These are phyloP conservation scores for Pleodorina starrii DNA, from an alignment of 139 green algal species.

Conservation along the genomic window DNA sequence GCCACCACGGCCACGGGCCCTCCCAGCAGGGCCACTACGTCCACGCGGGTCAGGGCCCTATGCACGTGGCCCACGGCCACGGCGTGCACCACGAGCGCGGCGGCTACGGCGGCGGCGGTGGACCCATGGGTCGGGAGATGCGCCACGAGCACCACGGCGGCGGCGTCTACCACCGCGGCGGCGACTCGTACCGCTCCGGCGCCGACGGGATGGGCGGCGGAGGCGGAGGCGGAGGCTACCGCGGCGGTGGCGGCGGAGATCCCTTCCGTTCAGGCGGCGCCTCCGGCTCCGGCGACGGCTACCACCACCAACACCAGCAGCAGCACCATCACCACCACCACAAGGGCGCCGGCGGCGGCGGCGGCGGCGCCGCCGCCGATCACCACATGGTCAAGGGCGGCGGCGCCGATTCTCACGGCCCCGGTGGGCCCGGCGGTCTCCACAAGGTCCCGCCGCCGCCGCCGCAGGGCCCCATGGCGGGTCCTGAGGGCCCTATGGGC, in stretches of 20 bases:
- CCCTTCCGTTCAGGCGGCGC: background rate
- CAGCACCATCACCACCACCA: constrained; percentile 23
- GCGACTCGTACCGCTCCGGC: background rate
- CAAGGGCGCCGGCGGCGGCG: background rate
- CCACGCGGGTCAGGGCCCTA: background rate
- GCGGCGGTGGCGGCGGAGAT: background rate
- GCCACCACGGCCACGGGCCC: background rate
- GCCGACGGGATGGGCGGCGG: background rate
- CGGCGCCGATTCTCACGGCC: background rate
- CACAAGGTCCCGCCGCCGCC: constrained; percentile 46
- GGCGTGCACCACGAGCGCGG: background rate
- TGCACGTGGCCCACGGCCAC: background rate
- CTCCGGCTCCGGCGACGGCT: background rate
- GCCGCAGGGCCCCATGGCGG: constrained; percentile 12
- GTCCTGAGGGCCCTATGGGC: background rate
- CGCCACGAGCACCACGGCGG: constrained; percentile 24
- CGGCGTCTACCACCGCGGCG: background rate
- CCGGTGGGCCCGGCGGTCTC: background rate
- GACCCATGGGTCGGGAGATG: constrained; percentile 11
- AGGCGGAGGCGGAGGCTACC: background rate
- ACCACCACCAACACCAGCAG: constrained; percentile 38
- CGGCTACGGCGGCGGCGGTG: constrained; percentile 5
- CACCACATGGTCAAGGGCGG: constrained; percentile 23
- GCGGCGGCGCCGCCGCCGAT: background rate
- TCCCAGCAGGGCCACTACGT: background rate